Evolutionary conservation across 345 rosid genomes (phyloP).

Genomic region (Arabis alpina): DNA sequence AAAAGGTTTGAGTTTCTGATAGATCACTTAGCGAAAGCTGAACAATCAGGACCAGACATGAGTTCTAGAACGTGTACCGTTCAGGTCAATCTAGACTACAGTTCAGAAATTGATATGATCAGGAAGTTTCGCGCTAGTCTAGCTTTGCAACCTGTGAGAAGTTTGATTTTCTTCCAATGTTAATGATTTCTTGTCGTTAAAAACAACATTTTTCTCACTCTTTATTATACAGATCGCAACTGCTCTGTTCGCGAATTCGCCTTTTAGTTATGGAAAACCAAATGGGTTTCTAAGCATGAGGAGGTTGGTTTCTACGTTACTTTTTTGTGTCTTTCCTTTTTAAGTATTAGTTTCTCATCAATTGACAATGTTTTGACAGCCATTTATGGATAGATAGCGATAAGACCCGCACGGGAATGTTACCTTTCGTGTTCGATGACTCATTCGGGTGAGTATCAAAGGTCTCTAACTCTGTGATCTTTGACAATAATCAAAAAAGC

Average conservation of each 20-base stretch:
- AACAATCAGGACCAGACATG: constrained; percentile 74
- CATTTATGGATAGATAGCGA: constrained; percentile 75
- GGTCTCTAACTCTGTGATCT: not conserved
- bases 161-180: constrained; percentile 10
- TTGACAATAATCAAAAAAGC: not conserved
- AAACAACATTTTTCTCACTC: not conserved
- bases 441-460: constrained; percentile 74
- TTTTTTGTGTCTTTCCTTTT: not conserved
- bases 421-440: constrained; percentile 86
- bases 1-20: constrained; percentile 77
- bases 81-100: constrained; percentile 59
- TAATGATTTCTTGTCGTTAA: not conserved
- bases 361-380: constrained; percentile 49
- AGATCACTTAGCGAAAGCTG: constrained; percentile 76
- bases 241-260: constrained; percentile 95
- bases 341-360: not conserved
- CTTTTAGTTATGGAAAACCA: constrained; percentile 88
- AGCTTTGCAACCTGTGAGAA: constrained; percentile 93
- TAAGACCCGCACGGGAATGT: constrained; percentile 76
- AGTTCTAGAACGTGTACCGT: constrained; percentile 87
- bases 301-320: constrained; percentile 52
- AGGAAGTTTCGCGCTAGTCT: constrained; percentile 88
- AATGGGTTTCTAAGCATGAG: constrained; percentile 92
- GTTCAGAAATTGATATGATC: constrained; percentile 93
- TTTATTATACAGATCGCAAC: constrained; percentile 67